These are phyloP conservation scores for Teratosphaeria destructans DNA, from an alignment of 2,329 filamentous ascomycete genomes.

Conservation along the genomic window DNA sequence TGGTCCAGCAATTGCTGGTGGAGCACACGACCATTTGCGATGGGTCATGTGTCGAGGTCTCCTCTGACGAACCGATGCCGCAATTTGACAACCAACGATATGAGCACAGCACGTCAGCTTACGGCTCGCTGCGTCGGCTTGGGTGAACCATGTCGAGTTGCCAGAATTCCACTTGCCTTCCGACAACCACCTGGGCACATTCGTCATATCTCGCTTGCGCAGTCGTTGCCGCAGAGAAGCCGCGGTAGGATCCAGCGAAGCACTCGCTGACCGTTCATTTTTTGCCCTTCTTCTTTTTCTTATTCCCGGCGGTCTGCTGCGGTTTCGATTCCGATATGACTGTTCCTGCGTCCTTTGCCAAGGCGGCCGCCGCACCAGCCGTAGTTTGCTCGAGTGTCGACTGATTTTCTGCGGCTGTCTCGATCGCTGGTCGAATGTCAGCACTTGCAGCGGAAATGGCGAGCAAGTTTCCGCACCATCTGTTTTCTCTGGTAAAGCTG, in stretches of 20 bases:
- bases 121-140: background rate
- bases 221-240: background rate
- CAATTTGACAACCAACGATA: background rate
- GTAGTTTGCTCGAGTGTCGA: conserved; percentile 9
- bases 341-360: conserved; percentile 4
- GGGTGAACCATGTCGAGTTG: background rate
- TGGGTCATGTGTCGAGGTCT: background rate
- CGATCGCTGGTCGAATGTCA: conserved; percentile 16
- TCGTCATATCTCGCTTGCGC: background rate
- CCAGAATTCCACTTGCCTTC: background rate
- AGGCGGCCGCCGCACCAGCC: conserved; percentile 4
- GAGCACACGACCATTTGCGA: background rate
- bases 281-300: conserved; percentile 43
- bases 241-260: background rate
- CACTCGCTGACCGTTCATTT: conserved; percentile 27
- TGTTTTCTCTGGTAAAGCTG: conserved; percentile 34
- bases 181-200: background rate
- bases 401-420: conserved; percentile 14
- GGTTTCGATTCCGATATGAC: conserved; percentile 9
- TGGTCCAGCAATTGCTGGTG: background rate
- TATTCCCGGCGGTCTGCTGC: conserved; percentile 26
- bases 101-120: background rate
- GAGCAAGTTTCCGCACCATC: conserved; percentile 23
- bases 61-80: background rate
- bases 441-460: background rate